phyloP scores from a whole-genome alignment of 2,329 filamentous ascomycete genomes.

The Scedosporium aurantiacum region DNA sequence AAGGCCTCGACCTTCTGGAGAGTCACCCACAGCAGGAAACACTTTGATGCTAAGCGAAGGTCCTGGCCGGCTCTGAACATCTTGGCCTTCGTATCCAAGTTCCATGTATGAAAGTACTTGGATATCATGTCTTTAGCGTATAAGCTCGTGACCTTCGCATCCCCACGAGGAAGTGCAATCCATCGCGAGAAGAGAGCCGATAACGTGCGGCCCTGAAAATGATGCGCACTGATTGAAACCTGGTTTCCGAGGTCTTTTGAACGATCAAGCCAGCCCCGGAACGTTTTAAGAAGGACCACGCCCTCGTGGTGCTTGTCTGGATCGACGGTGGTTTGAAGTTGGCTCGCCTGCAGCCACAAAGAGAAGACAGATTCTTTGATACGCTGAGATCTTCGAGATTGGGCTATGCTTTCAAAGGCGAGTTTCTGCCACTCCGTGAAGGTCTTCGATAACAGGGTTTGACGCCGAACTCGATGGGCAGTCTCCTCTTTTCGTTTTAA shows the following conservation, averaged over 20 bases:
- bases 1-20: not conserved
- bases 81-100: conserved; percentile 20
- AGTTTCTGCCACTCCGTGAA: not conserved
- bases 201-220: not conserved
- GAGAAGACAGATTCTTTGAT: not conserved
- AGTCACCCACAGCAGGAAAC: not conserved
- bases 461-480: not conserved
- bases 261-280: not conserved
- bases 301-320: not conserved
- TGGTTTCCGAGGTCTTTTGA: not conserved
- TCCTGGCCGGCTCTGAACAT: conserved; percentile 14
- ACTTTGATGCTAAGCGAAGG: not conserved
- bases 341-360: not conserved
- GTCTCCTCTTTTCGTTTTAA: not conserved
- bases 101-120: conserved; percentile 20
- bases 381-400: not conserved
- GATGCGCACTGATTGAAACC: not conserved
- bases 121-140: not conserved
- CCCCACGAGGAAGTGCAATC: not conserved
- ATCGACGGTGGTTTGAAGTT: not conserved
- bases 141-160: not conserved
- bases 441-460: not conserved
- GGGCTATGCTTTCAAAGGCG: not conserved
- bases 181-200: not conserved
- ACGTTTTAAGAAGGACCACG: not conserved